Conservation (phyloP, 306 rosid species). For the Inga oerstediana region DNA sequence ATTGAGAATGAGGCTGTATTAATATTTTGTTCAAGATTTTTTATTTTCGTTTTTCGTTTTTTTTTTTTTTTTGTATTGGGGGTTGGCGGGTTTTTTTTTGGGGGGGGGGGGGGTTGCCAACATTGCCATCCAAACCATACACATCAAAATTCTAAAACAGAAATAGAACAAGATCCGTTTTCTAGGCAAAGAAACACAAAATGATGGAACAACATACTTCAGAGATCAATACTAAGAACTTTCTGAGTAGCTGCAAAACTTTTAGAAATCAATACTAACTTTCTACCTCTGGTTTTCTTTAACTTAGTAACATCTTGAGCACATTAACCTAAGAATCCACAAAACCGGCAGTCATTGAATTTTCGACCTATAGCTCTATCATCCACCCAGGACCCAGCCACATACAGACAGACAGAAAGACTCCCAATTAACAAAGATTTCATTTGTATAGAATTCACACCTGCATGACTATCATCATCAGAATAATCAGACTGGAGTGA, state of each 20-base stretch:
- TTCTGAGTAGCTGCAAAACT: background rate
- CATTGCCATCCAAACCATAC: background rate
- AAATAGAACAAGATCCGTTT: background rate
- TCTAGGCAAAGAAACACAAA: background rate
- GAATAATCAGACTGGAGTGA: constrained; percentile 62
- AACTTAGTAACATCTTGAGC: background rate
- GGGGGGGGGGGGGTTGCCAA: background rate
- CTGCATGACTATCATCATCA: constrained; percentile 70
- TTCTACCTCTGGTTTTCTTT: background rate
- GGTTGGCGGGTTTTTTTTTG: background rate
- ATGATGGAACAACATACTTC: background rate
- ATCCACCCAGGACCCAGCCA: background rate
- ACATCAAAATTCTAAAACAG: background rate
- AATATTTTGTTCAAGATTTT: constrained; percentile 23
- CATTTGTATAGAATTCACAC: constrained; percentile 38
- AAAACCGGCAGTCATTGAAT: background rate
- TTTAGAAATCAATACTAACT: background rate
- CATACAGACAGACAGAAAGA: constrained; percentile 12
- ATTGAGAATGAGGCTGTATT: background rate
- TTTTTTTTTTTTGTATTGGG: too few species aligned
- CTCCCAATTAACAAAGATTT: constrained; percentile 18
- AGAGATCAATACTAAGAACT: background rate
- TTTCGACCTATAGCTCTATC: background rate
- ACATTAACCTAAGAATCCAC: background rate
- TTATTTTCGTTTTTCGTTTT: too few species aligned